These are phyloP conservation scores for Plasmodium vivax DNA, from an alignment of 169 alveolate species.

Conservation along the genomic window DNA sequence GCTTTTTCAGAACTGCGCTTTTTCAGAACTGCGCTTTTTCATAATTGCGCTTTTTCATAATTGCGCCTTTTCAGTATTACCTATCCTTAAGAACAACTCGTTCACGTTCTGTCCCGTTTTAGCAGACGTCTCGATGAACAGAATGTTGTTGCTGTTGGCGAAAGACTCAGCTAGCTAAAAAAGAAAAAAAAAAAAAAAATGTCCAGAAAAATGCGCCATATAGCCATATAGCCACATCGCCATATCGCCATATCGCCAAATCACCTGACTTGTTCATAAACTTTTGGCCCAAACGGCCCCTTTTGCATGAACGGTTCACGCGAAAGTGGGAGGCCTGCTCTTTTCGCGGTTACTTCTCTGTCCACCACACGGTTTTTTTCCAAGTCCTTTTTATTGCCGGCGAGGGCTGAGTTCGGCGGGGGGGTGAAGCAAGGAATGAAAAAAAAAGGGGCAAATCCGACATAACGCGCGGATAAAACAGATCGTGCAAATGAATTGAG, in stretches of 20 bases:
- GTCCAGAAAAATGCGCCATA: not conserved
- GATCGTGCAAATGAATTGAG: too few relatives aligned
- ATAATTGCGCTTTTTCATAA: not conserved
- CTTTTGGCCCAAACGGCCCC: not conserved
- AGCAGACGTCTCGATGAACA: slow-evolving; percentile 93
- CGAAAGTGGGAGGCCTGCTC: not conserved
- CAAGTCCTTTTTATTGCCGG: slow-evolving; percentile 91
- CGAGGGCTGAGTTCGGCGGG: slow-evolving; percentile 83
- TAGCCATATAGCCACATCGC: too few relatives aligned
- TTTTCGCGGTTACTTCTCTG: slow-evolving; percentile 81
- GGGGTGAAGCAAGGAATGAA: not conserved
- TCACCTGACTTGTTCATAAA: not conserved
- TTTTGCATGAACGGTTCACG: slow-evolving; percentile 26
- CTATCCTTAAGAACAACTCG: slow-evolving; percentile 87
- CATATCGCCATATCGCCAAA: too few relatives aligned
- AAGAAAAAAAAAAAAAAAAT: slow-evolving; percentile 7
- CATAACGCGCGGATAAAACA: too few relatives aligned
- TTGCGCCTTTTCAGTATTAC: slow-evolving; percentile 5
- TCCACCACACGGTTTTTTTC: slow-evolving; percentile 88
- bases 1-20: too few relatives aligned
- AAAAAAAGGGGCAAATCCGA: not conserved
- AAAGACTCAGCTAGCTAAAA: slow-evolving; percentile 79
- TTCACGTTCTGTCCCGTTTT: slow-evolving; percentile 92
- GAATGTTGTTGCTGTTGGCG: slow-evolving; percentile 90
- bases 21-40: too few relatives aligned